Base-by-base conservation (phyloP, 495 filamentous ascomycete species). In the Podospora australis region DNA sequence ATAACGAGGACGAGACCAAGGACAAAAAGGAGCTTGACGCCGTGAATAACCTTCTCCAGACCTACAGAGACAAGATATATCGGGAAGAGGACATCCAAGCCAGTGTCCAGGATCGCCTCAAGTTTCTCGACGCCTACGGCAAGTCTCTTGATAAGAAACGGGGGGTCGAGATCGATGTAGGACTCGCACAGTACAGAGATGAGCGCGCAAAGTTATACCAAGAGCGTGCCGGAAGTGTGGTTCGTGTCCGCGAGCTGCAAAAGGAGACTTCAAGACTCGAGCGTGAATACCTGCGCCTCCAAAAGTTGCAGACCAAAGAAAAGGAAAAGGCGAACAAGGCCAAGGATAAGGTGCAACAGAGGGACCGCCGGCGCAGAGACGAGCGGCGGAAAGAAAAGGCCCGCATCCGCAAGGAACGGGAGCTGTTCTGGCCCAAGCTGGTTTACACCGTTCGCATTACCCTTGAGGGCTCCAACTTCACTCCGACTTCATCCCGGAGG, bases 371-470 rank as follows among this genome's bases (percentile, higher is more conserved):
- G 3, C 58, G 70, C 39, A 64, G 65, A 36, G 57, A 59, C 9
- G 73, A 81, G 57, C 61, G 62, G 29, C 30, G 34, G 5, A 68
- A 74, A 51, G 72, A 81, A 50, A 75, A 75, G 49, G 48, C 45
- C 5, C 70, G 80, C 36, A 62, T 79, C 50, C 70, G 72, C 40
- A 63, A 65, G 38, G 78, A 84, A 60, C 64, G 72, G 23, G 57
- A 71, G 30, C 52, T 59, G 16, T 84, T 82, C 50, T 81, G 78
- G 74, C 77, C 82, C 2, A 64, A 71, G 46, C 72, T 65, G 6
- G 73, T 79, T 14, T 82, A 82, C 49, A 65, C 72, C 26, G 68
- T 87, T 39, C 70, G 68, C 13, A 71, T 86, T 48, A 74, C 64
- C 16, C 64, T 87, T 22, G 82, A 86, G 39, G 70, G 70, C 23